A percentile compares a stretch with the other conserved stretches of the same genome.
Evolutionary conservation across 129 eudicot genomes (phyloP).

Genomic region (Scalesia atractyloides): DNA sequence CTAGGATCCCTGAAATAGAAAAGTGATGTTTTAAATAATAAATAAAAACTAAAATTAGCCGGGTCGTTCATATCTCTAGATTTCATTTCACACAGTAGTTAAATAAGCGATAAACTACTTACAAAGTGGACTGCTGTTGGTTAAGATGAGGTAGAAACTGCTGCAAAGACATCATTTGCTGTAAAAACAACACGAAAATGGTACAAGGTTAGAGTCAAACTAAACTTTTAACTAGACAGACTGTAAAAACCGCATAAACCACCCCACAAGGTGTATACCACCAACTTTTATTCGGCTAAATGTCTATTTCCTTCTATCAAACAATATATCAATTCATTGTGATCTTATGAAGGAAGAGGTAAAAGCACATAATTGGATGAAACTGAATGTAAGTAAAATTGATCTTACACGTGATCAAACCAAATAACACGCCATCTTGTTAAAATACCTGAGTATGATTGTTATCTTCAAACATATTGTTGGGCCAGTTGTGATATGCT

Average conservation of each 20-base stretch:
- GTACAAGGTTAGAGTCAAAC: neutral
- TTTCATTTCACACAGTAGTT: neutral
- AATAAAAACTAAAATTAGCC: neutral
- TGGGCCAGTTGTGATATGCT: no score
- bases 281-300: constrained; percentile 29
- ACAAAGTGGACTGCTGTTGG: constrained; percentile 65
- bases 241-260: neutral
- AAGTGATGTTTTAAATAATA: neutral
- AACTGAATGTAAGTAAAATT: no score
- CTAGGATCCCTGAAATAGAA: constrained; percentile 59
- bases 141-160: constrained; percentile 62
- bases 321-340: no score
- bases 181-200: constrained; percentile 25
- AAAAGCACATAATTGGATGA: no score
- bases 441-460: no score
- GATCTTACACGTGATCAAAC: no score
- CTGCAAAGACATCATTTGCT: constrained; percentile 73
- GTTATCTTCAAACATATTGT: no score
- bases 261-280: constrained; percentile 46
- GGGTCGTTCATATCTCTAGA: neutral
- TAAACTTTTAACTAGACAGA: constrained; percentile 5
- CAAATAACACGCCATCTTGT: no score
- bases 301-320: no score
- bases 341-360: no score
- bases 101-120: constrained; percentile 30